Evolutionary conservation across 1,284 basidiomycete genomes (phyloP), one percentile per base, ranked within the genome.

Genomic region (Crucibulum cyathiforme): DNA sequence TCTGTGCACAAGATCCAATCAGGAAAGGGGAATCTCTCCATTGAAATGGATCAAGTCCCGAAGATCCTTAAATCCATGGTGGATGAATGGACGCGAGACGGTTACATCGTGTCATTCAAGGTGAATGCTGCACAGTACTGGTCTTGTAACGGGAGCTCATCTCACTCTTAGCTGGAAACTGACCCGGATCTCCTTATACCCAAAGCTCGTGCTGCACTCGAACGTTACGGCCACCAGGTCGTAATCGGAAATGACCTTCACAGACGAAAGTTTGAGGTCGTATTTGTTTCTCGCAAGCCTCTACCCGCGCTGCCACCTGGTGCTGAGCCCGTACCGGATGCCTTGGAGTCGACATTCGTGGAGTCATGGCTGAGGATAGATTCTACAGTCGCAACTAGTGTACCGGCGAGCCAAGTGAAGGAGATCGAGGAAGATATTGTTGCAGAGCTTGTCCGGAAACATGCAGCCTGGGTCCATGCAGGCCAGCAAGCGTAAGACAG

Each of bases 21-120:
- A 0, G 93, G 93, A 19, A 96, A 97, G 73, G 95, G 95, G 2
- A 96, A 92, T 64, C 78, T 99, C 38, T 86, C 90, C 46, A 93
- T 99, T 63, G 95, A 98, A 74, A 98, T 99, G 96, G 97, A 99
- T 74, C 96, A 98, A 75, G 96, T 98, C 1, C 97, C 98, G 8
- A 99, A 99, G 77, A 92, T 98, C 41, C 79, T 99, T 49, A 93
- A 94, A 74, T 91, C 94, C 0, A 84, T 99, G 78, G 96, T 98
- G 3, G 89, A 93, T 54, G 92, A 98, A 72, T 99, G 97, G 98
- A 92, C 90, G 0, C 90, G 90, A 1, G 89, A 94, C 57, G 96
- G 94, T 0, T 98, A 90, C 74, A 90, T 98, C 47, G 95, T 99
- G 50, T 96, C 94, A 1, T 99, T 99, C 86, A 99, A 99, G 86